phyloP scores from a whole-genome alignment of 1,284 basidiomycete species.

The Ceratobasidium papillatum region DNA sequence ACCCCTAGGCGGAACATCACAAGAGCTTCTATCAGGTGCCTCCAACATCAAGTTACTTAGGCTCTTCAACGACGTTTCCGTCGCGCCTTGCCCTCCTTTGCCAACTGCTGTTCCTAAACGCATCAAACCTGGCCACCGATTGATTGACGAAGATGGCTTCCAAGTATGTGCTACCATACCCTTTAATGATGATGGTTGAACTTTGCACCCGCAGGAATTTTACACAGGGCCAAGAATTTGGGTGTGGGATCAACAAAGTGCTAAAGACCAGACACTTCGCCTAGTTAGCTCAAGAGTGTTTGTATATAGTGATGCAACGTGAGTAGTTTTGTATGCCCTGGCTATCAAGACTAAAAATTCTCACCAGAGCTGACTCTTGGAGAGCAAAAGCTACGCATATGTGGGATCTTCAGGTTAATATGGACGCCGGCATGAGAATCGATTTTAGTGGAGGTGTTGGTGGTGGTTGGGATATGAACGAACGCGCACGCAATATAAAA shows the following conservation, averaged over 20 bases:
- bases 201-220: conserved; percentile 70
- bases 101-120: conserved; percentile 57
- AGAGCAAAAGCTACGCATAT: conserved; percentile 72
- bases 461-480: conserved; percentile 66
- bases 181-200: conserved; percentile 41
- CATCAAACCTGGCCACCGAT: conserved; percentile 26
- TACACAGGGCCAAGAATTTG: conserved; percentile 73
- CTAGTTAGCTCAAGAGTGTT: conserved; percentile 37
- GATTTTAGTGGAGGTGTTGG: conserved; percentile 73
- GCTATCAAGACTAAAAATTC: not conserved
- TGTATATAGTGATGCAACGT: conserved; percentile 45
- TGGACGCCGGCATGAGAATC: conserved; percentile 70
- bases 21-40: conserved; percentile 50
- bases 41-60: conserved; percentile 73
- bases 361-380: conserved; percentile 77
- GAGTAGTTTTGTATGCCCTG: conserved; percentile 4
- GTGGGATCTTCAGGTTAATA: conserved; percentile 73
- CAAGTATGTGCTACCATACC: not conserved
- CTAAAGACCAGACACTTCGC: conserved; percentile 59
- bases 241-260: conserved; percentile 75
- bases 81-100: conserved; percentile 61
- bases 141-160: conserved; percentile 31
- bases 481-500: conserved; percentile 67
- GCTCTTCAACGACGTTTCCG: conserved; percentile 72
- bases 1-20: conserved; percentile 15